Evolutionary conservation across 805 yeast species (phyloP).

Genomic region (Ogataea haglerorum): DNA sequence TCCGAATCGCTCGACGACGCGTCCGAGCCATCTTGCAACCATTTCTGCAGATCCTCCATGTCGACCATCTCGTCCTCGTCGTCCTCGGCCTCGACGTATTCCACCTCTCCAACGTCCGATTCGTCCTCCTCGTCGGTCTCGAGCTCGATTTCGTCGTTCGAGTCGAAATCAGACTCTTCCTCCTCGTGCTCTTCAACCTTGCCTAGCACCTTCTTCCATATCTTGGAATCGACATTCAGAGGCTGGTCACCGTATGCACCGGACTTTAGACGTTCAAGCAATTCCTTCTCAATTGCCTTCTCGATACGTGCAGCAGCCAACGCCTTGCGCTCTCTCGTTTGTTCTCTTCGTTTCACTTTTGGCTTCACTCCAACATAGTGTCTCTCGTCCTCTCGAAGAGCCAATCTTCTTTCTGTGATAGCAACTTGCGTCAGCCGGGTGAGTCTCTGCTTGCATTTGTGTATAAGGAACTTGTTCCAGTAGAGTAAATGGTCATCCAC

Average conservation of each 20-base stretch:
- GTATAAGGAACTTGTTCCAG: constrained; percentile 90
- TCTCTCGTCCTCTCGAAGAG: constrained; percentile 89
- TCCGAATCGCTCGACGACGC: constrained; percentile 38
- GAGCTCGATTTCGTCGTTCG: constrained; percentile 38
- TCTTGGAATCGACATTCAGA: constrained; percentile 89
- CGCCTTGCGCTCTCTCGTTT: constrained; percentile 93
- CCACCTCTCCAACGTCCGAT: constrained; percentile 62
- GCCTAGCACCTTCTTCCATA: constrained; percentile 93
- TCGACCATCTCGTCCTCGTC: constrained; percentile 88
- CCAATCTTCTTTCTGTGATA: constrained; percentile 89
- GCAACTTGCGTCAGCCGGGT: constrained; percentile 95
- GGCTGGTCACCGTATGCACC: constrained; percentile 99
- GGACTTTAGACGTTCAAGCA: constrained; percentile 88
- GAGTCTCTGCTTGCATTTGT: constrained; percentile 93
- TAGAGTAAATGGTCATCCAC: constrained; percentile 82
- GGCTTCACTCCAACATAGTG: constrained; percentile 90
- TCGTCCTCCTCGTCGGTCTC: constrained; percentile 55
- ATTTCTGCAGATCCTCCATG: constrained; percentile 86
- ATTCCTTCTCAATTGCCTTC: constrained; percentile 92
- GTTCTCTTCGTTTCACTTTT: constrained; percentile 92
- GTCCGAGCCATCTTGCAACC: constrained; percentile 47
- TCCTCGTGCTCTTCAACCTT: constrained; percentile 50
- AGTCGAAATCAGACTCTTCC: constrained; percentile 53
- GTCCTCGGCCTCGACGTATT: constrained; percentile 86
- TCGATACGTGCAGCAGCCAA: constrained; percentile 95